Evolutionary conservation across 1,139 yeast genomes (phyloP).

Genomic region (Pneumocystis canis): DNA sequence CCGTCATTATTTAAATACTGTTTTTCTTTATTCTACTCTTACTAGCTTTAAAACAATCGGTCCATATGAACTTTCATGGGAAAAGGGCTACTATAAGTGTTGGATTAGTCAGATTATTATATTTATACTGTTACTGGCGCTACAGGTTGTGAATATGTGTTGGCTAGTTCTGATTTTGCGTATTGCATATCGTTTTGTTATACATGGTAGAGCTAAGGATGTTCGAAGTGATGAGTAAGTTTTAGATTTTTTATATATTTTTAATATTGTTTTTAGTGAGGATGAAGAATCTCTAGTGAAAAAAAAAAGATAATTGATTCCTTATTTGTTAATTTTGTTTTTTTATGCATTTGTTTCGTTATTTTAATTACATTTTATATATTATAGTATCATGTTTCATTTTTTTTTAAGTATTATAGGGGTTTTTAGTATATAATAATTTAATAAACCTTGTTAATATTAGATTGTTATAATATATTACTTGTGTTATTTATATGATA

Average conservation of each 20-base stretch:
- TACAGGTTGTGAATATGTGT: slow-evolving; percentile 72
- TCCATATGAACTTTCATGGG: slow-evolving; percentile 49
- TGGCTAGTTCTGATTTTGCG: slow-evolving; percentile 78
- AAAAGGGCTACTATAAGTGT: slow-evolving; percentile 89
- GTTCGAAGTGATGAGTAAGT: slow-evolving; percentile 80
- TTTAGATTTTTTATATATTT: neutral
- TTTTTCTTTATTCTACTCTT: slow-evolving; percentile 70
- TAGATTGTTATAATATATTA: too few relatives aligned
- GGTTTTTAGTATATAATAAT: too few relatives aligned
- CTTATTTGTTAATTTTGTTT: neutral
- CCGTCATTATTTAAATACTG: slow-evolving; percentile 72
- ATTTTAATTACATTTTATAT: too few relatives aligned
- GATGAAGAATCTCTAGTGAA: slow-evolving; percentile 17
- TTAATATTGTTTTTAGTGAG: slow-evolving; percentile 30
- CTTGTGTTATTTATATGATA: neutral
- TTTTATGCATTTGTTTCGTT: neutral
- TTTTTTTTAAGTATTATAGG: too few relatives aligned
- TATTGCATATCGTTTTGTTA: slow-evolving; percentile 50
- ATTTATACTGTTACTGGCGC: slow-evolving; percentile 56
- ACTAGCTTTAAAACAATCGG: slow-evolving; percentile 59
- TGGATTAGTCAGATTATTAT: slow-evolving; percentile 88
- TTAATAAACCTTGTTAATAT: too few relatives aligned
- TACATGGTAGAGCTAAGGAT: slow-evolving; percentile 51
- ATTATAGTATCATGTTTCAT: too few relatives aligned
- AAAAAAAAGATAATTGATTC: neutral